phyloP scores from a whole-genome alignment of 2,329 filamentous ascomycete genomes.

The Xylaria multiplex region DNA sequence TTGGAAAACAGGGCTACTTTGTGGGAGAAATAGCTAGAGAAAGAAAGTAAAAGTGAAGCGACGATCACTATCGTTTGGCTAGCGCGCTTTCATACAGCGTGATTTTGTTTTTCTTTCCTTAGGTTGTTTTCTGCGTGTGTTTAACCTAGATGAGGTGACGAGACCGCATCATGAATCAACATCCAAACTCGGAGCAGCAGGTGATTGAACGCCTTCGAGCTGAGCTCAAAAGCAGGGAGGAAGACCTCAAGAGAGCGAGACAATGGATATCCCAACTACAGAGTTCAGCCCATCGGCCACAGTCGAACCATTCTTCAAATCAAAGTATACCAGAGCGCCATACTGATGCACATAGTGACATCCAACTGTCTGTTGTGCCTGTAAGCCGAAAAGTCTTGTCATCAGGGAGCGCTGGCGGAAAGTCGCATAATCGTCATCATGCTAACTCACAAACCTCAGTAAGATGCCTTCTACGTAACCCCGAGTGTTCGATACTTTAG shows the following conservation, averaged over 20 bases:
- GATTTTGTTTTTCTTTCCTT: conserved; percentile 4
- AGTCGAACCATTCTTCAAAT: conserved; percentile 40
- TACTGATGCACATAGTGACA: conserved; percentile 43
- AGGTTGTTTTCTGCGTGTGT: no score
- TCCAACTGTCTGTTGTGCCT: conserved; percentile 44
- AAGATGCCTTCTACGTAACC: conserved; percentile 41
- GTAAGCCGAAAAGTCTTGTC: conserved; percentile 44
- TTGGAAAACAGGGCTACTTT: conserved; percentile 30
- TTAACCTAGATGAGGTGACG: conserved; percentile 29
- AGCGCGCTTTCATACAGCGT: conserved; percentile 25
- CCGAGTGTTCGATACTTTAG: conserved; percentile 14
- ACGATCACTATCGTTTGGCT: conserved; percentile 35
- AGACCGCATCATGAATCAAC: conserved; percentile 43
- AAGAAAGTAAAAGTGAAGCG: conserved; percentile 35
- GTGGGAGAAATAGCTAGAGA: conserved; percentile 26
- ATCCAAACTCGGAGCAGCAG: conserved; percentile 41
- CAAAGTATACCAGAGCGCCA: conserved; percentile 40
- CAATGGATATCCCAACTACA: conserved; percentile 44
- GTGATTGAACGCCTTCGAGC: conserved; percentile 45
- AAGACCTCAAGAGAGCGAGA: conserved; percentile 43
- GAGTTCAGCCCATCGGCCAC: conserved; percentile 43
- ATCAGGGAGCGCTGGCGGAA: conserved; percentile 45
- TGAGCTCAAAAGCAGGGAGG: conserved; percentile 43
- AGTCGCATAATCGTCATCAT: conserved; percentile 42
- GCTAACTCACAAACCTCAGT: conserved; percentile 43